Evolutionary conservation across 257 asterid genomes (phyloP), one percentile per base, ranked within the genome.

Genomic region (Rehmannia glutinosa): DNA sequence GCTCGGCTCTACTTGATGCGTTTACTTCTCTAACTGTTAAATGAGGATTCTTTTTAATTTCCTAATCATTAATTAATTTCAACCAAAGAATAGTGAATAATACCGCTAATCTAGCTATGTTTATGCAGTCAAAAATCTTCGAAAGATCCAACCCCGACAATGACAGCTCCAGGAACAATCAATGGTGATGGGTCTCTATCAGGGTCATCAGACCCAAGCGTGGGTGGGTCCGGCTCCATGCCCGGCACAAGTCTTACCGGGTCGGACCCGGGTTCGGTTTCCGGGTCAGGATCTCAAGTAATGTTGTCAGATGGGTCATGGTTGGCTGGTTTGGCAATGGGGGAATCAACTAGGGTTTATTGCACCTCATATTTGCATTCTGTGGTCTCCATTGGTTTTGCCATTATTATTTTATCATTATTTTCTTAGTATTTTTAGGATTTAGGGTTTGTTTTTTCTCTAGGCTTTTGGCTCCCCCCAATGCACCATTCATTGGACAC

Each of bases 251-350:
- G 71, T 3, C 67, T 42, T n/a, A 28, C 79, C n/a, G 86, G 79
- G 35, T 36, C 80, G 42, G 78, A 72, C 20, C 32, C 62, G 20
- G 71, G 64, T 16, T 55, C 86, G 8, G 75, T 32, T 0, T 2
- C 85, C 2, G 83, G 83, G 76, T 78, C 96, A 5, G 88, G 82
- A 2, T 77, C 95, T 9, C 70, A 78, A 16, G 78, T 81, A 21
- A 58, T 78, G 83, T 33, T 82, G 38, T 64, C 85, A 5, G 96
- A 89, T 63, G 98, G 98, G 17, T 87, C 98, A 2, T 91, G 86
- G 80, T 72, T 89, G 72, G 98, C 96, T 66, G 98, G 98, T 74
- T 58, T 92, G 56, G 98, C 98, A 24, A 85, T 92, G 96, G 98
- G 96, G 25, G 85, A 60, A 35, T 84, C 98, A 2, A 64, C 66